Conservation (phyloP, 108 stramenopile species). For the Pseudonitzschia delicatissima region DNA sequence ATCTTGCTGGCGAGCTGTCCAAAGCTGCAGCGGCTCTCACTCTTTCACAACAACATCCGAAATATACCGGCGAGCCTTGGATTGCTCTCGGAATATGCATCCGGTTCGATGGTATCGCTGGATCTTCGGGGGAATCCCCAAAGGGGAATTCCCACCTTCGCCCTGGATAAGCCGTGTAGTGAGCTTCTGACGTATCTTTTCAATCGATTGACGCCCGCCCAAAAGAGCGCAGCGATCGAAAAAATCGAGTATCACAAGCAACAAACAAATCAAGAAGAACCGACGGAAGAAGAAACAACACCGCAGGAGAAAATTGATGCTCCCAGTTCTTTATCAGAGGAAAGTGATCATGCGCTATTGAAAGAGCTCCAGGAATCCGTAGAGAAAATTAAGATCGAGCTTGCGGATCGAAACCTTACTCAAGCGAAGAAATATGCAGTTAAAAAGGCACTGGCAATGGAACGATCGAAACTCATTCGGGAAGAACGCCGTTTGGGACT, state of each 20-base stretch:
- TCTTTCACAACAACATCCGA: slow-evolving; percentile 22
- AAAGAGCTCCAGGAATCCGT: slow-evolving; percentile 16
- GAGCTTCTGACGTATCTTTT: slow-evolving; percentile 30
- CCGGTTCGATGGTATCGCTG: slow-evolving; percentile 18
- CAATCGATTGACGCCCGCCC: slow-evolving; percentile 32
- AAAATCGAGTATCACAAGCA: neutral
- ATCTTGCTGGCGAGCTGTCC: slow-evolving; percentile 18
- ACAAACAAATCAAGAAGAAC: neutral
- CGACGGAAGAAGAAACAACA: neutral
- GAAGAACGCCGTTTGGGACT: slow-evolving; percentile 33
- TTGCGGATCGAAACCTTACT: slow-evolving; percentile 26
- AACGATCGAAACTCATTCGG: slow-evolving; percentile 38
- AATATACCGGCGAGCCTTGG: slow-evolving; percentile 33
- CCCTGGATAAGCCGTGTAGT: slow-evolving; percentile 21
- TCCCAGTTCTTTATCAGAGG: no score
- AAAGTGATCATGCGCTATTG: no score
- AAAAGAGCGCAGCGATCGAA: neutral
- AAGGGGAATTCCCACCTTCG: slow-evolving; percentile 18
- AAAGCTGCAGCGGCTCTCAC: slow-evolving; percentile 12
- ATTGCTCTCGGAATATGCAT: slow-evolving; percentile 10
- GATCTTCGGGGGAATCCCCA: slow-evolving; percentile 44
- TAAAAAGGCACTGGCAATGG: slow-evolving; percentile 47
- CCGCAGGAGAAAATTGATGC: neutral
- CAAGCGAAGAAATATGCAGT: slow-evolving; percentile 45
- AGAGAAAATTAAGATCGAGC: slow-evolving; percentile 15